Percentiles rank a stretch among this genome's conserved stretches.
Conservation (phyloP, 495 filamentous ascomycete genomes). For the Neurospora sp. region DNA sequence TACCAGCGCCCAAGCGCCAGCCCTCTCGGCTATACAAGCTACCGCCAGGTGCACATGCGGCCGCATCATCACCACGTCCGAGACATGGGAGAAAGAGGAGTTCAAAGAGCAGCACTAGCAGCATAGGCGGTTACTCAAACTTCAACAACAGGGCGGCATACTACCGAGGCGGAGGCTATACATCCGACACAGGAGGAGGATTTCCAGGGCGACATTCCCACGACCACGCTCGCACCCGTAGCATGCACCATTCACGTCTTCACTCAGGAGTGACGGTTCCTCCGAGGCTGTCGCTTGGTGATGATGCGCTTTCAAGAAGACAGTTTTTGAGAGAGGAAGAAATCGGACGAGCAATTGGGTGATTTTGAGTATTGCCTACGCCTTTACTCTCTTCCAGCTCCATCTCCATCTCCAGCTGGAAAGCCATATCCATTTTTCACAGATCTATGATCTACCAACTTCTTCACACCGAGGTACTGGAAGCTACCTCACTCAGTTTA, state of each 20-base stretch:
- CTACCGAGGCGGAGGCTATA: background rate
- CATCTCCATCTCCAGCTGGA: background rate
- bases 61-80: slow-evolving; percentile 15
- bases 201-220: slow-evolving; percentile 18
- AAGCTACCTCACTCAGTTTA: background rate
- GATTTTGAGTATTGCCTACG: slow-evolving; percentile 1
- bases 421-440: background rate
- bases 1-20: slow-evolving; percentile 27
- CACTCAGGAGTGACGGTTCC: slow-evolving; percentile 34
- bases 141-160: background rate
- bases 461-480: background rate
- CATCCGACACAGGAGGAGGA: slow-evolving; percentile 6
- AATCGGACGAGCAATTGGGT: slow-evolving; percentile 38
- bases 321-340: slow-evolving; percentile 26
- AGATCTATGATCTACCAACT: background rate
- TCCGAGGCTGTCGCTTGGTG: slow-evolving; percentile 27
- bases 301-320: slow-evolving; percentile 27
- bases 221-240: slow-evolving; percentile 4
- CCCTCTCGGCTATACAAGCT: slow-evolving; percentile 35
- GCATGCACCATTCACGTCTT: slow-evolving; percentile 19
- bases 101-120: slow-evolving; percentile 33
- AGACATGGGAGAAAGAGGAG: slow-evolving; percentile 25
- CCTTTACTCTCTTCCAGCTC: background rate
- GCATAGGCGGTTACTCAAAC: slow-evolving; percentile 24
- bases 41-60: slow-evolving; percentile 11